Conservation (phyloP, 2,329 filamentous ascomycete genomes). For the Pseudopithomyces chartarum region DNA sequence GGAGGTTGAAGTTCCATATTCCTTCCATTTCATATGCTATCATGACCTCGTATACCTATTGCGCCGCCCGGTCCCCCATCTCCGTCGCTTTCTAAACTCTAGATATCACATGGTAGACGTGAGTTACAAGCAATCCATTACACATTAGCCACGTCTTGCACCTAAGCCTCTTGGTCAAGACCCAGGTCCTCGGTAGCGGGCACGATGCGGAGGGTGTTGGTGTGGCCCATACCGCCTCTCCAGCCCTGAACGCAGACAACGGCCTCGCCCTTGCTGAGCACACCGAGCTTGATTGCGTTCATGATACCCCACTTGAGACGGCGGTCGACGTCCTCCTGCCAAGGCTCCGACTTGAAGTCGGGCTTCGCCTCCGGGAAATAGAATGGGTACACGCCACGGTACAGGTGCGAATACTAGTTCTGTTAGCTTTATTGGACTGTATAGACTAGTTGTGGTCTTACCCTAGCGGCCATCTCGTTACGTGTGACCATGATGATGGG, state of each 20-base stretch:
- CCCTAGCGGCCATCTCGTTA: constrained; percentile 77
- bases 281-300: constrained; percentile 81
- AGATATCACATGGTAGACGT: neutral
- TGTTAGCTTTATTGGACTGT: constrained; percentile 18
- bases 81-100: constrained; percentile 2
- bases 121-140: constrained; percentile 19
- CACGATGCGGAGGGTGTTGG: constrained; percentile 71
- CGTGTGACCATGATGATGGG: constrained; percentile 99
- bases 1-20: constrained; percentile 4
- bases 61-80: neutral
- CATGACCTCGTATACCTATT: constrained; percentile 8
- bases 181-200: constrained; percentile 57
- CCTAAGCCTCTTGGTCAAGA: constrained; percentile 52
- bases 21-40: constrained; percentile 8
- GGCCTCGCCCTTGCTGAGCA: constrained; percentile 73
- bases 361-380: constrained; percentile 91
- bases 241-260: constrained; percentile 88
- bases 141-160: constrained; percentile 11
- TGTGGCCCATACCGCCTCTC: constrained; percentile 91
- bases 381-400: constrained; percentile 98
- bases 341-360: constrained; percentile 89
- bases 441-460: constrained; percentile 32
- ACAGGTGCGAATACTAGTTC: constrained; percentile 79
- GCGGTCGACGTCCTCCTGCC: constrained; percentile 98
- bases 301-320: constrained; percentile 97